Evolutionary conservation across 495 filamentous ascomycete species (phyloP).

Genomic region (Penicillium goetzii): DNA sequence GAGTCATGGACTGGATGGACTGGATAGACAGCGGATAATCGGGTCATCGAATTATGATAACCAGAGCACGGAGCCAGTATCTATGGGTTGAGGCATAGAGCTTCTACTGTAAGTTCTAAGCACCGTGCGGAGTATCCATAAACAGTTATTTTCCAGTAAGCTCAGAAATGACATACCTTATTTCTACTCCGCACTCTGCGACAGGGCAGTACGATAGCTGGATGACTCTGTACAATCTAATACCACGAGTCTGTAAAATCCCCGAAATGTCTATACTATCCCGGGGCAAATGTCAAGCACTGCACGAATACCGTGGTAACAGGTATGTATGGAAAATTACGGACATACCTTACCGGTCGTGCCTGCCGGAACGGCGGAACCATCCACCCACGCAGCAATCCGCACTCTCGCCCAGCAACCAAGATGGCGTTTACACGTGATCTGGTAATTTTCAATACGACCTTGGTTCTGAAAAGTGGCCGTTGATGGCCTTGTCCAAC

Average conservation of each 20-base stretch:
- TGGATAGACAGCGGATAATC: too few relatives aligned
- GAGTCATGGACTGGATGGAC: background rate
- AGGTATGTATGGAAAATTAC: background rate
- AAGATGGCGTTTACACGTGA: background rate
- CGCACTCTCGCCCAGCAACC: slow-evolving; percentile 1
- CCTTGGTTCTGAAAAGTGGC: background rate
- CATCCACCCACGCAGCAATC: background rate
- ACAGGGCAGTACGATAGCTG: background rate
- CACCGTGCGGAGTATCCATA: background rate
- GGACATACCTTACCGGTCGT: background rate
- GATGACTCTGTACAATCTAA: background rate
- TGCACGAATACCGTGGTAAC: background rate
- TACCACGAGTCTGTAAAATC: background rate
- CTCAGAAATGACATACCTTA: slow-evolving; percentile 2
- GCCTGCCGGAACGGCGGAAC: background rate
- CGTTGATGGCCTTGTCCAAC: background rate
- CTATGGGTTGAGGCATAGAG: background rate
- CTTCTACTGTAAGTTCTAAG: background rate
- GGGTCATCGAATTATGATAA: background rate
- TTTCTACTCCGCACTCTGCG: background rate
- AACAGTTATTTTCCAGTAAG: background rate
- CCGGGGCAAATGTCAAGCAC: background rate
- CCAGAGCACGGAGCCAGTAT: background rate
- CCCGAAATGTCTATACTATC: background rate
- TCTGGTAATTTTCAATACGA: slow-evolving; percentile 7